Percentiles rank a stretch among this genome's conserved stretches.
phyloP scores from a whole-genome alignment of 306 rosid species.

The Malus asiatica region DNA sequence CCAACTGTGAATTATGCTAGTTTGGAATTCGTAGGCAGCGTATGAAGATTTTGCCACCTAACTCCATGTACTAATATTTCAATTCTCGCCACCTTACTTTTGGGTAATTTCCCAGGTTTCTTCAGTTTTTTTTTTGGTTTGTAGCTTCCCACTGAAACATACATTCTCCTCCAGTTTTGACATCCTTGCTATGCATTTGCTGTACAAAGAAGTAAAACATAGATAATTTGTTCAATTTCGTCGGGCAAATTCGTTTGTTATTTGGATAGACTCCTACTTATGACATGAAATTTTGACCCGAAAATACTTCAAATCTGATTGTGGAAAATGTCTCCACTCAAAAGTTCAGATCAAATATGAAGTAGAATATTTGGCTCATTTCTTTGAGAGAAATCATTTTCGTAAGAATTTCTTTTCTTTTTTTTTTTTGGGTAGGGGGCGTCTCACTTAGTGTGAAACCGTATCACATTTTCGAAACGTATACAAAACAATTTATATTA shows the following conservation, averaged over 20 bases:
- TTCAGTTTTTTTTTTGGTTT: not conserved
- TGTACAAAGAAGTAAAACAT: not conserved
- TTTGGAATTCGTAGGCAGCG: not conserved
- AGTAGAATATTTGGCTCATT: not conserved
- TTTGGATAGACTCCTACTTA: not conserved
- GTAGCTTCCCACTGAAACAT: not conserved
- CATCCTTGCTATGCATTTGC: not conserved
- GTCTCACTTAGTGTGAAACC: no score
- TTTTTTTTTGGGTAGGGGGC: no score
- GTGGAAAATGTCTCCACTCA: not conserved
- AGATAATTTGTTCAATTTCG: not conserved
- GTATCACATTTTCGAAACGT: no score
- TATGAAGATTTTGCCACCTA: not conserved
- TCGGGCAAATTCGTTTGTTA: not conserved
- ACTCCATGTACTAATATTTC: not conserved
- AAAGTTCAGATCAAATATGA: not conserved
- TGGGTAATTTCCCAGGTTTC: not conserved
- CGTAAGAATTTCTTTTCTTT: no score
- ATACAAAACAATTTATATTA: no score
- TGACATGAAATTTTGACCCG: not conserved
- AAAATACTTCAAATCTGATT: not conserved
- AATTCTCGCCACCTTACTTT: not conserved
- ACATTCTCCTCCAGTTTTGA: not conserved
- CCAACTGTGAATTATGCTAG: not conserved
- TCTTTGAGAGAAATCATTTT: not conserved